phyloP scores from a whole-genome alignment of 192 early-diverging fungal species.

The Backusella westeae region DNA sequence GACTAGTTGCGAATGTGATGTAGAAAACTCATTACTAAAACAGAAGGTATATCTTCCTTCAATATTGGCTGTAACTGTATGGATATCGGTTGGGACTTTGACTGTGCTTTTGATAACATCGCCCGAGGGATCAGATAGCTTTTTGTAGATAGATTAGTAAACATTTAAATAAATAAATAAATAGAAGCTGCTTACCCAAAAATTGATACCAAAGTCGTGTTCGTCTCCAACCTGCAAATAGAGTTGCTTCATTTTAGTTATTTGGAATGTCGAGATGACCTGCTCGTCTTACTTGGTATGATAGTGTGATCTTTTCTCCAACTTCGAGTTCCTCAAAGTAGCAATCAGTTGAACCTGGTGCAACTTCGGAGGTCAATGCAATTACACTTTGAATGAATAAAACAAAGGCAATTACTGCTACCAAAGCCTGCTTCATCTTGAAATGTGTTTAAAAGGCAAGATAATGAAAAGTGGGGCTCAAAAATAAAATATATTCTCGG shows the following conservation, averaged over 20 bases:
- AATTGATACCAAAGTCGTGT: conserved; percentile 66
- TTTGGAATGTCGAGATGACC: background rate
- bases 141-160: background rate
- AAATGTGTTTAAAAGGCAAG: background rate
- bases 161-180: background rate
- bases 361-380: conserved; percentile 16
- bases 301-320: conserved; percentile 61
- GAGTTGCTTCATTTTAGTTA: background rate
- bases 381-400: conserved; percentile 4
- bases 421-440: background rate
- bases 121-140: conserved; percentile 45
- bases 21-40: conserved; percentile 74
- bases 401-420: background rate
- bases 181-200: conserved; percentile 45
- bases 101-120: conserved; percentile 33
- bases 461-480: background rate
- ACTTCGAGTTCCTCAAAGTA: conserved; percentile 64
- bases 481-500: background rate
- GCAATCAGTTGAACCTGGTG: conserved; percentile 40
- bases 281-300: conserved; percentile 48
- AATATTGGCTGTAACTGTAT: conserved; percentile 40
- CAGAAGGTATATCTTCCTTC: conserved; percentile 70
- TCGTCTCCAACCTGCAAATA: conserved; percentile 54
- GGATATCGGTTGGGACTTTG: conserved; percentile 40
- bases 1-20: conserved; percentile 55